Evolutionary conservation across 257 asterid species (phyloP), one percentile per base, ranked within the genome.

Genomic region (Scutellaria minor): DNA sequence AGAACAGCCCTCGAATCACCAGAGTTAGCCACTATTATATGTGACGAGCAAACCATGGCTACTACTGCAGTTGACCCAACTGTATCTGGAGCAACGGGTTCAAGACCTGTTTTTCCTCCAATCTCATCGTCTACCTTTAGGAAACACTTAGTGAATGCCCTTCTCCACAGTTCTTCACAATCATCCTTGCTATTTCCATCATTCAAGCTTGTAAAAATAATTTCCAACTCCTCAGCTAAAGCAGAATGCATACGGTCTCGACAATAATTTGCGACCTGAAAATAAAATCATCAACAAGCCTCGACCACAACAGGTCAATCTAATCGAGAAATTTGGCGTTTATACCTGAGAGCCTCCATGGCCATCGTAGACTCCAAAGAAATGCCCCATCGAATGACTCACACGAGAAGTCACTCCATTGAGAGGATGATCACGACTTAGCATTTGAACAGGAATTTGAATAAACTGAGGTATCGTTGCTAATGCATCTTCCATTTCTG

Each of bases 1-100:
- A 95, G 92, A 71, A 95, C 99, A 48, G 96, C 99, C 86, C 98
- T 86, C 41, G 99, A 95, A 81, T 95, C 99, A 5, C 99, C 99
- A 77, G 91, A 84, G 65, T 95, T 95, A 35, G 96, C 89, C 75
- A 90, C 99, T 50, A 95, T 86, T 61, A 95, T 90, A 77, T 95
- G 99, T 52, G 98, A 93, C 15, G 99, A 95, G 76, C 98, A 95
- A 63, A 95, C 95, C 24, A 90, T n/a, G n/a, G 95, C 93, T 31
- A 88, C 99, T 9, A 92, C 97, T 18, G 98, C 92, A 35, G 99
- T 95, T 37, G 98, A 92, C n/a, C 99, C 99, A 41, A 92, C 98
- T 1, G 99, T 95, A 65, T 91, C 99, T 7, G 99, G 95, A 40
- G 86, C 95, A 40, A 87, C 76, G 13, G 98, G 90, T 31, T 86